These are phyloP conservation scores for Aureobasidium sp. DNA, from an alignment of 2,329 filamentous ascomycete genomes.

Conservation along the genomic window DNA sequence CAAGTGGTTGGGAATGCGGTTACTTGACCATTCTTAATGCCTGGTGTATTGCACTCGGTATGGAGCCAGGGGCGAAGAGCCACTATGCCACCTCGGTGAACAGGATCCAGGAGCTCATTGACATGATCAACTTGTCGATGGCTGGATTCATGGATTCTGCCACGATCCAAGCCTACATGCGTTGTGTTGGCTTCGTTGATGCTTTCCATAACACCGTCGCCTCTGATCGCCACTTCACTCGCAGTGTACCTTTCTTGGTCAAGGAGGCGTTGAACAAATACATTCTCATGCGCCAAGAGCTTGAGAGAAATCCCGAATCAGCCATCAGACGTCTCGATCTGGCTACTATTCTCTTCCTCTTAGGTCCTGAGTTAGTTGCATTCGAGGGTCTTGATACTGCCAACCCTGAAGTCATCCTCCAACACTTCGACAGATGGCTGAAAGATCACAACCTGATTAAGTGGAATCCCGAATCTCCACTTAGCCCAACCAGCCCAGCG, in stretches of 20 bases:
- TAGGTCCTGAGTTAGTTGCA: not conserved
- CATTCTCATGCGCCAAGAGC: not conserved
- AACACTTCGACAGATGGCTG: not conserved
- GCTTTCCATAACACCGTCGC: not conserved
- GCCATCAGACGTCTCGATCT: not conserved
- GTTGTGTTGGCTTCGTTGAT: not conserved
- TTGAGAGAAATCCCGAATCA: not conserved
- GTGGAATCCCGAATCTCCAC: not conserved
- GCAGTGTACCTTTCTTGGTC: not conserved
- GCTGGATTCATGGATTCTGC: conserved; percentile 10
- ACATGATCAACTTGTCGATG: conserved; percentile 3
- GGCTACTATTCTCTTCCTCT: not conserved
- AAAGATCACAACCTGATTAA: not conserved
- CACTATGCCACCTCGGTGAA: not conserved
- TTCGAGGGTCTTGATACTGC: not conserved
- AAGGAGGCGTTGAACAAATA: not conserved
- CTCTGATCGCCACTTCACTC: conserved; percentile 1
- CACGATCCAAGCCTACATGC: conserved; percentile 5
- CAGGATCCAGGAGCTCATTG: not conserved
- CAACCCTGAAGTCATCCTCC: not conserved
- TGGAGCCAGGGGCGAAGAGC: not conserved
- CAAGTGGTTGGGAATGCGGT: not conserved
- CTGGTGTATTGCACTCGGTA: conserved; percentile 6
- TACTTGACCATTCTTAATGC: conserved; percentile 5
- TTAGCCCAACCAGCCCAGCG: not conserved